Evolutionary conservation across 2,329 filamentous ascomycete species (phyloP), one percentile per base, ranked within the genome.

Genomic region (Alternaria brassicae): DNA sequence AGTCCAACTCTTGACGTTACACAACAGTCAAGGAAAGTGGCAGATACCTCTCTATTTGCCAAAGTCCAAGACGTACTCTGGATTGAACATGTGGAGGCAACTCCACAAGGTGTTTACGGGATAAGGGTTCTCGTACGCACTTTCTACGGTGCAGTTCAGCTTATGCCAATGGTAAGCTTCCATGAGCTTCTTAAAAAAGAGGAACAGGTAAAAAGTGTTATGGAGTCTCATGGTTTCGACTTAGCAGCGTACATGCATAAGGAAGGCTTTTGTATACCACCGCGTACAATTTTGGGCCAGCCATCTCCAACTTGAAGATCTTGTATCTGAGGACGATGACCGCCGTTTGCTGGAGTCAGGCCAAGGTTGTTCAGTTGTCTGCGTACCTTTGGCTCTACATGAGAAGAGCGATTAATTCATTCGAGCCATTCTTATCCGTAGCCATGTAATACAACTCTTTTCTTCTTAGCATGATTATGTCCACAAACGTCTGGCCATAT

Each of bases 401-500:
- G 15, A 30, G n/a, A 30, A 45, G 41, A 45, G 25, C 25, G 41
- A 45, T 45, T 45, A 30, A 45, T 30, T 45, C 15, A 30, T 45
- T 30, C 13, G 15, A 45, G 25, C 25, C 25, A 45, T 45, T 30
- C 25, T 45, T 30, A 45, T 45, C 2, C 6, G 25, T 30, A 45
- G 41, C 41, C 25, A 45, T 30, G 23, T 30, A 45, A 45, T 45
- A 45, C 25, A 30, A 45, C 25, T 17, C 41, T 45, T 45, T 45
- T 30, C 23, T 45, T 45, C 25, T 45, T 45, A 45, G 41, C 25
- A 45, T 44, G 12, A 44, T 44, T 44, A 44, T 44, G 23, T 44
- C 10, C 13, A 44, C 40, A 27, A 44, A 44, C 23, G 23, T 44
- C 40, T 44, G 12, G 40, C 12, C 8, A 44, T 8, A 27, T 44